These are phyloP conservation scores for Diaporthe eres DNA, from an alignment of 2,329 filamentous ascomycete species.

Conservation along the genomic window DNA sequence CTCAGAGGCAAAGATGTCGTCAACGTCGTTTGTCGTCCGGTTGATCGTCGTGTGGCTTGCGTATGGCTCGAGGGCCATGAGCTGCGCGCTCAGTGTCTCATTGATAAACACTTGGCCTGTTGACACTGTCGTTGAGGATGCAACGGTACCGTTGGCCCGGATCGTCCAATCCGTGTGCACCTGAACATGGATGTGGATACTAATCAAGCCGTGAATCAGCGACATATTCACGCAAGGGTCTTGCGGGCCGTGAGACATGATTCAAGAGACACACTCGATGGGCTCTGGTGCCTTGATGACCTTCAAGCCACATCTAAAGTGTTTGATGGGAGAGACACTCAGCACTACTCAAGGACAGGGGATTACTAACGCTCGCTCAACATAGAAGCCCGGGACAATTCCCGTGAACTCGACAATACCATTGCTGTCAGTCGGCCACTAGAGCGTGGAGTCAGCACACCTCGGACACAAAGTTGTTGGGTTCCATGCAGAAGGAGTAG, in stretches of 20 bases:
- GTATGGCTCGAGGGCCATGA: conserved; percentile 54
- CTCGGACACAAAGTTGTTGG: not conserved
- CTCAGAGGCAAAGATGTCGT: conserved; percentile 43
- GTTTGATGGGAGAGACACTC: not conserved
- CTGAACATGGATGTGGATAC: conserved; percentile 46
- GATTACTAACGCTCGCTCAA: conserved; percentile 41
- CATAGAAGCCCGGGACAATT: conserved; percentile 47
- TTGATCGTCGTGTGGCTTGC: conserved; percentile 52
- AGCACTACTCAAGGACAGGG: not conserved
- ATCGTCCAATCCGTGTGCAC: conserved; percentile 45
- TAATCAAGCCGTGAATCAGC: conserved; percentile 7
- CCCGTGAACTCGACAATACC: conserved; percentile 48
- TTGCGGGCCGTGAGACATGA: conserved; percentile 6
- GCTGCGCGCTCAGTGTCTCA: conserved; percentile 48
- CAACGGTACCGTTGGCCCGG: conserved; percentile 43
- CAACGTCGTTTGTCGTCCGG: conserved; percentile 51
- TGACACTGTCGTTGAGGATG: conserved; percentile 46
- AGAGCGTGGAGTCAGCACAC: not conserved
- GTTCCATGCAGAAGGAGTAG: too few relatives aligned
- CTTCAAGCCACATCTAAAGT: not conserved
- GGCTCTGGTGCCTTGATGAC: not conserved
- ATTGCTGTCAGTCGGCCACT: conserved; percentile 48
- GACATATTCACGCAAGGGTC: conserved; percentile 6
- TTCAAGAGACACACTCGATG: not conserved
- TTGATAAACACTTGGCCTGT: conserved; percentile 52